Evolutionary conservation across 306 rosid genomes (phyloP).

Genomic region (Prunus mira): DNA sequence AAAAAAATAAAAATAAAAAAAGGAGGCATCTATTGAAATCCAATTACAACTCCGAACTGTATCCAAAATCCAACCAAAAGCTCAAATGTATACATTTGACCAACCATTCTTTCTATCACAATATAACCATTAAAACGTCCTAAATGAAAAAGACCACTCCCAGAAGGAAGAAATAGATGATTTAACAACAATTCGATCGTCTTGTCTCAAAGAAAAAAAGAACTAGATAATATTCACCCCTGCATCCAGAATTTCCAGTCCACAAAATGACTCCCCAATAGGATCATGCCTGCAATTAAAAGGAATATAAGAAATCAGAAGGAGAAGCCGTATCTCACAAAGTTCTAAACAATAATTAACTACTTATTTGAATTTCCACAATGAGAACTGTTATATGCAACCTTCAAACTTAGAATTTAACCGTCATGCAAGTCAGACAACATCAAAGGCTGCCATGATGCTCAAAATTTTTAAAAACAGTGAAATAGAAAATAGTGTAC

Average conservation of each 20-base stretch:
- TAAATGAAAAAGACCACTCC: conserved; percentile 26
- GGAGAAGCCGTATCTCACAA: background rate
- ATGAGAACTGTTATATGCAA: background rate
- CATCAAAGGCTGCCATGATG: background rate
- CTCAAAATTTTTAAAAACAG: background rate
- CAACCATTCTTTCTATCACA: conserved; percentile 56
- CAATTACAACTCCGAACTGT: conserved; percentile 51
- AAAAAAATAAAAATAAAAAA: background rate
- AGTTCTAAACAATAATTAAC: background rate
- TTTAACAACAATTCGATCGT: conserved; percentile 48
- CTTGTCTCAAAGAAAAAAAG: conserved; percentile 39
- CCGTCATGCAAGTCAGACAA: background rate
- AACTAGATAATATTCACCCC: conserved; percentile 92
- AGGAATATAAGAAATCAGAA: background rate
- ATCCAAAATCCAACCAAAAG: conserved; percentile 42
- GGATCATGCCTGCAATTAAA: conserved; percentile 56
- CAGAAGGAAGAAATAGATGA: conserved; percentile 21
- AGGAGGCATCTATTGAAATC: conserved; percentile 35
- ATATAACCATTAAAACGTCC: conserved; percentile 50
- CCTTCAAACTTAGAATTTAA: background rate
- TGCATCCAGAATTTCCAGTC: conserved; percentile 82
- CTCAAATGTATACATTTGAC: conserved; percentile 48
- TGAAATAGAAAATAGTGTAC: conserved; percentile 22
- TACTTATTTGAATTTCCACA: background rate
- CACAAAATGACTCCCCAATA: conserved; percentile 37